Conservation (phyloP, 805 yeast species). For the Candida xiaguanensis region DNA sequence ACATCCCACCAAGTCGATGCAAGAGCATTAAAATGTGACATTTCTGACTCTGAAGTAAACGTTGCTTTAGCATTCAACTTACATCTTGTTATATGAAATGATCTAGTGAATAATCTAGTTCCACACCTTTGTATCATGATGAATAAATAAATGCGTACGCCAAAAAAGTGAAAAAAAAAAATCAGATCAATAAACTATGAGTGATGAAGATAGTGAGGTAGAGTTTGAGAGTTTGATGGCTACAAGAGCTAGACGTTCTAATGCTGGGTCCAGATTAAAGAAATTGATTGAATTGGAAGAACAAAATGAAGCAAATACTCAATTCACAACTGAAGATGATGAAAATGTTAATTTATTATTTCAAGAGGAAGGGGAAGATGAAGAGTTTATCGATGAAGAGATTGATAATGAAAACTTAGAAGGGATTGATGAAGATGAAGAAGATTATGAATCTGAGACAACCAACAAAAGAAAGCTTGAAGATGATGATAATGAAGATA, state of each 20-base stretch:
- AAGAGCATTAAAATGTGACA: constrained; percentile 75
- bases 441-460: constrained; percentile 17
- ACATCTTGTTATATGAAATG: not conserved
- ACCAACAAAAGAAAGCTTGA: constrained; percentile 13
- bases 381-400: constrained; percentile 24
- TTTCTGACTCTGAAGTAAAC: constrained; percentile 57
- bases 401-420: constrained; percentile 15
- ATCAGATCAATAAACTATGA: not conserved
- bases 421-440: constrained; percentile 14
- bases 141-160: constrained; percentile 2
- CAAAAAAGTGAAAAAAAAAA: not conserved
- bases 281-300: constrained; percentile 71
- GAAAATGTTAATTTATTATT: constrained; percentile 70
- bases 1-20: constrained; percentile 99
- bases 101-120: not conserved
- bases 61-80: constrained; percentile 17
- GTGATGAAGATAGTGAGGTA: constrained; percentile 19
- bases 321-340: constrained; percentile 57
- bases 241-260: constrained; percentile 73
- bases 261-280: constrained; percentile 85
- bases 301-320: constrained; percentile 23
- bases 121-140: not conserved
- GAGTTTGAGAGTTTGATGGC: constrained; percentile 56
- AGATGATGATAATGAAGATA: constrained; percentile 13
- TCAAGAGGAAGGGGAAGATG: constrained; percentile 46